These are phyloP conservation scores for Boletus huronensis DNA, from an alignment of 768 basidiomycete genomes.

Conservation along the genomic window DNA sequence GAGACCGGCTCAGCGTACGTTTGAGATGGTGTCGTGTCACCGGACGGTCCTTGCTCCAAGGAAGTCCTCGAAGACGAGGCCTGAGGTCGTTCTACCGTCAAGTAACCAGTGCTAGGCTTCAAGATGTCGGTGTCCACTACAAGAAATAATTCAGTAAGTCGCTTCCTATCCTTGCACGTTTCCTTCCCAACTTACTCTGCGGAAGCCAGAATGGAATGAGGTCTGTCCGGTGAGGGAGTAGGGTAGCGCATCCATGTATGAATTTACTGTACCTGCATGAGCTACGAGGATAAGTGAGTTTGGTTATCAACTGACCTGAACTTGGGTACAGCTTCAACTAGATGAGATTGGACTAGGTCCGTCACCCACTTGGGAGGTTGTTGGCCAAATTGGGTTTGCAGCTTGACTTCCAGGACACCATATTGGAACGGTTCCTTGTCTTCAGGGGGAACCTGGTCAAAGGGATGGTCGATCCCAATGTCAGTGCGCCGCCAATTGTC, in stretches of 20 bases:
- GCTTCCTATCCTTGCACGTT: neutral
- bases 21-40: slow-evolving; percentile 39
- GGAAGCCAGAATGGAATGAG: slow-evolving; percentile 98
- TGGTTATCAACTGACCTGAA: slow-evolving; percentile 60
- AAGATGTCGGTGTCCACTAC: slow-evolving; percentile 93
- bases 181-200: slow-evolving; percentile 57
- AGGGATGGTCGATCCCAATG: slow-evolving; percentile 90
- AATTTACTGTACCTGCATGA: slow-evolving; percentile 61
- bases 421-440: slow-evolving; percentile 97
- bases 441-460: slow-evolving; percentile 64
- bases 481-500: slow-evolving; percentile 95
- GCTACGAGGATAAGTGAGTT: neutral
- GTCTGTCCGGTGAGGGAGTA: slow-evolving; percentile 89
- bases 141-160: neutral
- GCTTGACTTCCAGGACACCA: slow-evolving; percentile 94
- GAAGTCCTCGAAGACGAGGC: slow-evolving; percentile 43
- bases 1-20: slow-evolving; percentile 86
- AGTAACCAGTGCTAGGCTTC: slow-evolving; percentile 81
- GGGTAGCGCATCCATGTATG: slow-evolving; percentile 93
- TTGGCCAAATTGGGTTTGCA: slow-evolving; percentile 94
- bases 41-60: slow-evolving; percentile 43
- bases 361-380: slow-evolving; percentile 95
- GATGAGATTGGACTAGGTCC: slow-evolving; percentile 91
- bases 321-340: slow-evolving; percentile 97
- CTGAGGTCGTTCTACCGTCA: slow-evolving; percentile 74